Base-by-base conservation (phyloP, 2,329 filamentous ascomycete species). In the Fusarium transvaalense region DNA sequence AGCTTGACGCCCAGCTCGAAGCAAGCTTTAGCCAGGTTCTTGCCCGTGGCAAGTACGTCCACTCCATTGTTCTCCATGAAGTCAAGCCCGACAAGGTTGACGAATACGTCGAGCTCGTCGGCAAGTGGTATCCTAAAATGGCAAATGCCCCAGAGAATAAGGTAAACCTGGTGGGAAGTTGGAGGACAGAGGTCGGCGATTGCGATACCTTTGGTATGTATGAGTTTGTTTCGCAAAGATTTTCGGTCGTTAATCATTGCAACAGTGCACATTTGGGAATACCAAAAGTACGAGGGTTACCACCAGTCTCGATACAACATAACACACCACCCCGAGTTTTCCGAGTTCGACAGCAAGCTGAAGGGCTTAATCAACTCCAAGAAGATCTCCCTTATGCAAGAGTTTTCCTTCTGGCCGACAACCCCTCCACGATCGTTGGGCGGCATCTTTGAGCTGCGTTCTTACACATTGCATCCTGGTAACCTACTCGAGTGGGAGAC, bases 361-460 rank as follows among this genome's bases (percentile, higher is more conserved):
- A 94, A 94, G 80, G 85, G 83, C n/a, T 84, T 98, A 66, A 95
- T 99, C 77, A 89, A 85, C 61, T 88, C 88, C 68, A 98, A 97
- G 84, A 89, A 90, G 72, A 92, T 91, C 6, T 97, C 94, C 0
- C 86, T 99, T 52, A 99, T 99, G 96, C 96, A 99, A 80, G 96
- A 99, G 80, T 99, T 99, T 82, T 97, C 94, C 35, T 99, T 99
- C 86, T 99, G 96, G 96, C 96, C 96, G 2, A 99, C 96, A 5
- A 95, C 93, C 0, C 87, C 94, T 7, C 96, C 96, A 1, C 93
- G 96, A 63, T 86, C 93, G 75, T 88, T 99, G 1, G 96, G 96
- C 56, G 96, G 96, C 45, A 82, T 99, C 41, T 99, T 99, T 77
- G 96, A 99, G 83, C 86, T 99, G 34, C 92, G 96, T 53, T 97